Conservation (phyloP, 116 monocot species). For the Phalaenopsis hybrid region DNA sequence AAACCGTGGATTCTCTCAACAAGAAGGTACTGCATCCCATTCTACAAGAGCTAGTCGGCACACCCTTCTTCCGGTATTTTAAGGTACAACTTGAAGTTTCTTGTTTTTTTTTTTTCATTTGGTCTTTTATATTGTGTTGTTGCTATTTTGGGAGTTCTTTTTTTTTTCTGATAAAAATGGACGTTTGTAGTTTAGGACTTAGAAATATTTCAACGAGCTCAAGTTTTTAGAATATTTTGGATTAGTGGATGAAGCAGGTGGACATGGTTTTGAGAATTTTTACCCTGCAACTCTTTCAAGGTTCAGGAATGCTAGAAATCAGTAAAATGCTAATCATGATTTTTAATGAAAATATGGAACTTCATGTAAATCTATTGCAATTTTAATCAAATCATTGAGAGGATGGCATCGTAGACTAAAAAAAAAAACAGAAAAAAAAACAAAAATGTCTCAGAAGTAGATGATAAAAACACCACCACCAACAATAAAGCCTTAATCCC, state of each 20-base stretch:
- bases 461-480: too few species aligned
- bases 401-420: not conserved
- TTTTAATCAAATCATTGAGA: not conserved
- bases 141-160: not conserved
- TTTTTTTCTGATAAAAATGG: not conserved
- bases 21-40: slow-evolving; percentile 41
- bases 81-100: slow-evolving; percentile 20
- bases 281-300: not conserved
- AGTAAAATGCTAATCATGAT: not conserved
- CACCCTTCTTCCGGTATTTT: slow-evolving; percentile 47
- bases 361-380: not conserved
- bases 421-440: too few species aligned
- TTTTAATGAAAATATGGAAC: not conserved
- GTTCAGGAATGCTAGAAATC: not conserved
- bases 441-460: not conserved
- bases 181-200: not conserved
- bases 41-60: slow-evolving; percentile 39
- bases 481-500: too few species aligned
- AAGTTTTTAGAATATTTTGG: not conserved
- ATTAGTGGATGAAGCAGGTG: not conserved
- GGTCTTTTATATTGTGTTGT: not conserved
- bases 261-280: not conserved
- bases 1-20: slow-evolving; percentile 47
- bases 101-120: not conserved
- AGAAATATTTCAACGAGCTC: not conserved